Conservation (phyloP, 345 rosid genomes). For the Clausena lansium region DNA sequence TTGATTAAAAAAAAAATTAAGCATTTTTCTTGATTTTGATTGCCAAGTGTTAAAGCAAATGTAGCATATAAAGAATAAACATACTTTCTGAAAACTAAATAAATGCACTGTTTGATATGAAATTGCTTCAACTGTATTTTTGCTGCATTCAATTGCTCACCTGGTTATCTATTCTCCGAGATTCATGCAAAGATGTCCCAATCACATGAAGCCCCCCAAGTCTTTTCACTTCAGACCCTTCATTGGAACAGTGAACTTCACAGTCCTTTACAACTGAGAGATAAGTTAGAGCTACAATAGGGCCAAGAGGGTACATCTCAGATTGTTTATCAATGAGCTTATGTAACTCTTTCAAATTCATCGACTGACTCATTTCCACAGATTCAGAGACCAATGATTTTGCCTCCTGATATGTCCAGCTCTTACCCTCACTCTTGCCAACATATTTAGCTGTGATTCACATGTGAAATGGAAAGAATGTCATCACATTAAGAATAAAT, state of each 20-base stretch:
- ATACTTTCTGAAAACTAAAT: constrained; percentile 9
- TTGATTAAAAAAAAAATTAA: neutral
- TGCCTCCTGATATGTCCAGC: constrained; percentile 75
- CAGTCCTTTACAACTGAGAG: constrained; percentile 83
- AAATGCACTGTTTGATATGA: constrained; percentile 4
- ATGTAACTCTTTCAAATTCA: constrained; percentile 53
- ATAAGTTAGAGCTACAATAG: constrained; percentile 80
- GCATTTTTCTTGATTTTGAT: neutral
- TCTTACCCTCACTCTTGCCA: constrained; percentile 84
- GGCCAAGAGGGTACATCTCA: constrained; percentile 92
- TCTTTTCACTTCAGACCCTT: constrained; percentile 90
- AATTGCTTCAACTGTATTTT: neutral
- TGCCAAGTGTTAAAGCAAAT: neutral
- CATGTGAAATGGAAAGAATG: constrained; percentile 15
- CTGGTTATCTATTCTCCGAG: constrained; percentile 97
- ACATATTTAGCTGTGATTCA: constrained; percentile 75
- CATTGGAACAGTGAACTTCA: constrained; percentile 75
- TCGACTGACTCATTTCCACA: constrained; percentile 77
- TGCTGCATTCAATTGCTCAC: constrained; percentile 33
- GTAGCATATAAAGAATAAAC: neutral
- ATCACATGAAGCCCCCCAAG: constrained; percentile 97
- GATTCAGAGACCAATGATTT: constrained; percentile 69
- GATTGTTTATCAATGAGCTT: constrained; percentile 73
- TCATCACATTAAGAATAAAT: constrained; percentile 18
- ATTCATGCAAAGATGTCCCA: constrained; percentile 94